A percentile compares a stretch with the other conserved stretches of the same genome.
These are phyloP conservation scores for Sordaria brevicollis DNA, from an alignment of 495 filamentous ascomycete species.

Conservation along the genomic window DNA sequence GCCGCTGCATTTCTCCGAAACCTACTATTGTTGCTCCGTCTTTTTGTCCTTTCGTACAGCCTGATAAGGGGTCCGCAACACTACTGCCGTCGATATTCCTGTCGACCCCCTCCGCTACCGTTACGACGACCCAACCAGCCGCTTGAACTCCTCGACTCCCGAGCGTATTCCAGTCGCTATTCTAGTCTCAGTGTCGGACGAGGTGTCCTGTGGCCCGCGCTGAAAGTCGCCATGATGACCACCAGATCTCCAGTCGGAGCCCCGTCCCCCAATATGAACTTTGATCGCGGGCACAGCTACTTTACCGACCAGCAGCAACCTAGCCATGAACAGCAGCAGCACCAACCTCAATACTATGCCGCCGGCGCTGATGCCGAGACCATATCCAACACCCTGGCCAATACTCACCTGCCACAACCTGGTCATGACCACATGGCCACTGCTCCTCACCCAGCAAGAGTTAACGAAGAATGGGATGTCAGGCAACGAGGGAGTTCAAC, in stretches of 20 bases:
- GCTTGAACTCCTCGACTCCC: not conserved
- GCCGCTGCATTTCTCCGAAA: not conserved
- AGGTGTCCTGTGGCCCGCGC: not conserved
- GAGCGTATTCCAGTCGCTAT: not conserved
- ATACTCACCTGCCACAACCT: conserved; percentile 24
- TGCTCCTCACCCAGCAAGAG: conserved; percentile 30
- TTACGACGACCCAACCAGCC: not conserved
- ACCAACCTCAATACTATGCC: conserved; percentile 9
- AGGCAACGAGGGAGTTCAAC: conserved; percentile 55
- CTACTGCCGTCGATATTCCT: not conserved
- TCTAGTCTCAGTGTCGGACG: not conserved
- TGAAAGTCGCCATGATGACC: not conserved
- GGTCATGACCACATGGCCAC: conserved; percentile 17
- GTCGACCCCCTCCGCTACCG: not conserved
- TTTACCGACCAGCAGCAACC: conserved; percentile 14
- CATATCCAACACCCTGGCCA: conserved; percentile 31
- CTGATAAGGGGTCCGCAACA: not conserved
- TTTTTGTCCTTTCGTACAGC: not conserved
- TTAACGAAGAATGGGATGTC: conserved; percentile 65
- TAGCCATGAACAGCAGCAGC: conserved; percentile 5
- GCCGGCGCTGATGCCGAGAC: conserved; percentile 26
- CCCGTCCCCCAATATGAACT: conserved; percentile 5
- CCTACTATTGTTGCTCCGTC: not conserved
- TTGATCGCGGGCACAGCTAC: conserved; percentile 10
- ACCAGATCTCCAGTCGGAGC: not conserved